Percentiles rank a stretch among this genome's conserved stretches.
phyloP scores from a whole-genome alignment of 75 land plant genomes.

The Cunninghamia lanceolata region DNA sequence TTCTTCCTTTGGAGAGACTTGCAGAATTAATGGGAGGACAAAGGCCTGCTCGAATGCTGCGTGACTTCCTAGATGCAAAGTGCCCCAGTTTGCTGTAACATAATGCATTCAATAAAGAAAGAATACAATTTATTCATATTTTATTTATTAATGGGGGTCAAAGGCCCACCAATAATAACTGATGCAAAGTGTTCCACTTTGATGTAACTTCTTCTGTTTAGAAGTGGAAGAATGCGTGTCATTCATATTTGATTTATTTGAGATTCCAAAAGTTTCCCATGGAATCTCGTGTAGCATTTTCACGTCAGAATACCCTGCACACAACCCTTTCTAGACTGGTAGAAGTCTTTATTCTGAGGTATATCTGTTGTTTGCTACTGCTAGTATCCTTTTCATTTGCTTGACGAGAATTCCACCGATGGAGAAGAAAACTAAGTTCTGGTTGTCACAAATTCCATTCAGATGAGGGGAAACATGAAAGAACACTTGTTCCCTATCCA shows the following conservation, averaged over 20 bases:
- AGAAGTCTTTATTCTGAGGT: background rate
- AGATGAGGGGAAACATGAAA: background rate
- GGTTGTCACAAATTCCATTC: background rate
- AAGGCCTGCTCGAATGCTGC: constrained; percentile 78
- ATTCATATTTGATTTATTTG: background rate
- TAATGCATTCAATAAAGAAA: background rate
- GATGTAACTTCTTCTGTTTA: background rate
- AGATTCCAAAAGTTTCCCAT: background rate
- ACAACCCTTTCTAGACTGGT: background rate
- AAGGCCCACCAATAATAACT: background rate
- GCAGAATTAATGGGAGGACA: constrained; percentile 93
- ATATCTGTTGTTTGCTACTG: background rate
- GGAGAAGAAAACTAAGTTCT: background rate
- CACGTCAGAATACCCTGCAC: background rate
- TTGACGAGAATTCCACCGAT: background rate
- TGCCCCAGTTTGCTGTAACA: constrained; percentile 66
- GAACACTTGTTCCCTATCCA: background rate
- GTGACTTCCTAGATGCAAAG: constrained; percentile 97
- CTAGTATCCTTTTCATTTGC: background rate
- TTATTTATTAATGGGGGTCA: background rate
- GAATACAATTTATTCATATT: background rate
- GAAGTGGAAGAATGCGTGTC: background rate
- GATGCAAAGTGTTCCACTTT: background rate
- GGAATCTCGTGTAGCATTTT: background rate
- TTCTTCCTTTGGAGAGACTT: constrained; percentile 78